A percentile compares a stretch with the other conserved stretches of the same genome.
These are phyloP conservation scores for Penicillium aurantiogriseum DNA, from an alignment of 2,329 filamentous ascomycete species.

Conservation along the genomic window DNA sequence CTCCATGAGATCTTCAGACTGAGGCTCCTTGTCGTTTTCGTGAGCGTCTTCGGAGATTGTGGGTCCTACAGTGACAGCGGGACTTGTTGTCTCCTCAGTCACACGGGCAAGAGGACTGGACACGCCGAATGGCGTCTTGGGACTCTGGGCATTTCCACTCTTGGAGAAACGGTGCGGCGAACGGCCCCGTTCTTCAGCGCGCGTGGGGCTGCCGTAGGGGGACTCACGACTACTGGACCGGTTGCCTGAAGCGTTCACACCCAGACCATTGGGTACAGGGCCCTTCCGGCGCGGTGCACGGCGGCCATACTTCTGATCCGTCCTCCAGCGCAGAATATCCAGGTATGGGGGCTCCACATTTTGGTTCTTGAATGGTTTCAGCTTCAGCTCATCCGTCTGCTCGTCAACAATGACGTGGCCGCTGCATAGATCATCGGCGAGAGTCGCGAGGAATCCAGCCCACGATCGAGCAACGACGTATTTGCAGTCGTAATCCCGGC, in stretches of 20 bases:
- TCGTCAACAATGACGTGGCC: conserved; percentile 92
- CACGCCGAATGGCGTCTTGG: conserved; percentile 44
- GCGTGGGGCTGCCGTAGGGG: conserved; percentile 51
- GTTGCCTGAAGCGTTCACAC: conserved; percentile 52
- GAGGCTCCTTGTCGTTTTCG: conserved; percentile 31
- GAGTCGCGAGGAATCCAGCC: conserved; percentile 77
- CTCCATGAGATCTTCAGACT: conserved; percentile 42
- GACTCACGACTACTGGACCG: conserved; percentile 50
- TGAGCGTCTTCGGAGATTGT: conserved; percentile 35
- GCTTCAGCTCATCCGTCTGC: conserved; percentile 83
- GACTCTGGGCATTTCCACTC: conserved; percentile 44
- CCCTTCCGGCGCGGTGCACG: conserved; percentile 48
- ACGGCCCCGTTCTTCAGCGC: conserved; percentile 48
- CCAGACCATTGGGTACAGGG: conserved; percentile 50
- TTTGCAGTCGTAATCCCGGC: conserved; percentile 97
- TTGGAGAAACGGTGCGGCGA: conserved; percentile 50
- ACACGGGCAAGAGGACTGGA: conserved; percentile 49
- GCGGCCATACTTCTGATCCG: conserved; percentile 88
- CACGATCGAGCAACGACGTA: conserved; percentile 94
- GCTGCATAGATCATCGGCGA: conserved; percentile 87
- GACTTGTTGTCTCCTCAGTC: conserved; percentile 45
- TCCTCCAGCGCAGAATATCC: conserved; percentile 90
- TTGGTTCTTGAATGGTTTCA: conserved; percentile 84
- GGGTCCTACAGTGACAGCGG: conserved; percentile 35
- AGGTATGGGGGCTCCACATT: conserved; percentile 91